Conservation (phyloP, 352 stramenopile species). For the Halophytophthora batemanensis region DNA sequence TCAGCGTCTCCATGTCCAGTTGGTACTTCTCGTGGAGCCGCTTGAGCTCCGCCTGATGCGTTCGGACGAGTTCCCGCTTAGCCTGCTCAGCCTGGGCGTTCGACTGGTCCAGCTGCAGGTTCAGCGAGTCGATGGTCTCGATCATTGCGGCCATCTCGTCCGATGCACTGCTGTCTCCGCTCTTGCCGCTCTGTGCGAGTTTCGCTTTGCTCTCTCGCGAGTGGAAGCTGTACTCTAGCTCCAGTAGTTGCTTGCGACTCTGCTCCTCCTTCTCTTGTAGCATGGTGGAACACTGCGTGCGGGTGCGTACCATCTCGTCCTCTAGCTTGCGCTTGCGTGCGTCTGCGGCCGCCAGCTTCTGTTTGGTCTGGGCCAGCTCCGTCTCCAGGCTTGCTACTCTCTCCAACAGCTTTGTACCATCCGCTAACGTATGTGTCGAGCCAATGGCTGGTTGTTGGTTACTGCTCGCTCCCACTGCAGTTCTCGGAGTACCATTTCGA, state of each 20-base stretch:
- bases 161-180: conserved; percentile 5
- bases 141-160: conserved; percentile 56
- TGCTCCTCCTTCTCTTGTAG: conserved; percentile 62
- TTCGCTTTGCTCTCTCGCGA: conserved; percentile 26
- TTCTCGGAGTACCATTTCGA: not conserved
- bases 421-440: not conserved
- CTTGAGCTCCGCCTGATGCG: conserved; percentile 55
- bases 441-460: conserved; percentile 14
- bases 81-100: conserved; percentile 37
- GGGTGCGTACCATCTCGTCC: conserved; percentile 39
- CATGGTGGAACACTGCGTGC: conserved; percentile 31
- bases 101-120: conserved; percentile 50
- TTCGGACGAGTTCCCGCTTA: conserved; percentile 29
- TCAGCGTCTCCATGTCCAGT: conserved; percentile 58
- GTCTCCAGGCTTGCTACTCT: conserved; percentile 17
- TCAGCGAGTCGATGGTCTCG: conserved; percentile 70
- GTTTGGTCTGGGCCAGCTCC: conserved; percentile 26
- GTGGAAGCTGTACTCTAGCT: conserved; percentile 40
- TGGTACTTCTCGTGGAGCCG: conserved; percentile 66
- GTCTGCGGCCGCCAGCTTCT: conserved; percentile 27
- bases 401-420: conserved; percentile 2
- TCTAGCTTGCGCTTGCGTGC: conserved; percentile 36
- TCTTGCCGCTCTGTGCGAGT: not conserved
- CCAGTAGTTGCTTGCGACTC: conserved; percentile 46
- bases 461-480: not conserved